Percentiles rank a stretch among this genome's conserved stretches.
Evolutionary conservation across 345 rosid species (phyloP).

Genomic region (Raphanus raphanistrum): DNA sequence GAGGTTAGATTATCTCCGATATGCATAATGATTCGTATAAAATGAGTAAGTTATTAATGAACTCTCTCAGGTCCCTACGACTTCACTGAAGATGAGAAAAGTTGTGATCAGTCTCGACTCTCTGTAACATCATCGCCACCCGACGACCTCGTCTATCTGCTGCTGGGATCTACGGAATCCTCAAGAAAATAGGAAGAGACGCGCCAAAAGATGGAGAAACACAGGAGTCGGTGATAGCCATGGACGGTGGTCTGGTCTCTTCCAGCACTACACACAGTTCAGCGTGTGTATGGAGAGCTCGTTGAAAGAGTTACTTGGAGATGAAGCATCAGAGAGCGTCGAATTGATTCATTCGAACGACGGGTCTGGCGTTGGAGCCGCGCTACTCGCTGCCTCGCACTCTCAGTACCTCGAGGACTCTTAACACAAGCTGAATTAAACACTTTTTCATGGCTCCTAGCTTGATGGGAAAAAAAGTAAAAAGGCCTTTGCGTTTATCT

Average conservation of each 20-base stretch:
- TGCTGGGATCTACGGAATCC: conserved; percentile 70
- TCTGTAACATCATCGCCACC: conserved; percentile 65
- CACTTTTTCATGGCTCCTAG: not conserved
- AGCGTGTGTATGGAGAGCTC: conserved; percentile 61
- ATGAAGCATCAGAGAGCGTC: conserved; percentile 51
- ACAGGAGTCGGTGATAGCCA: conserved; percentile 61
- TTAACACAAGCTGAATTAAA: too few species aligned
- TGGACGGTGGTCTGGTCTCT: conserved; percentile 80
- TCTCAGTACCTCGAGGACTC: conserved; percentile 48
- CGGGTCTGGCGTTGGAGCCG: conserved; percentile 88
- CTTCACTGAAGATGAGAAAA: conserved; percentile 61
- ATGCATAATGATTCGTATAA: not conserved
- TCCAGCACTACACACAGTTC: conserved; percentile 64
- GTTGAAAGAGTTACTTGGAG: conserved; percentile 62
- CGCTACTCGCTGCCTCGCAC: conserved; percentile 74
- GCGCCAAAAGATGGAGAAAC: conserved; percentile 49
- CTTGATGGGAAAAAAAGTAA: too few species aligned
- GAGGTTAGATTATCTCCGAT: conserved; percentile 49
- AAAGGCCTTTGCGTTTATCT: not conserved
- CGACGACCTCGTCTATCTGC: conserved; percentile 79
- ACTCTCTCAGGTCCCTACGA: conserved; percentile 48
- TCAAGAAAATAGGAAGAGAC: conserved; percentile 80
- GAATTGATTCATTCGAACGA: conserved; percentile 57
- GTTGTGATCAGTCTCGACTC: conserved; percentile 53
- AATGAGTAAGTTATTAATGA: not conserved